Evolutionary conservation across 208 protist species (phyloP), one percentile per base, ranked within the genome.

Genomic region (Lotmaria passim): DNA sequence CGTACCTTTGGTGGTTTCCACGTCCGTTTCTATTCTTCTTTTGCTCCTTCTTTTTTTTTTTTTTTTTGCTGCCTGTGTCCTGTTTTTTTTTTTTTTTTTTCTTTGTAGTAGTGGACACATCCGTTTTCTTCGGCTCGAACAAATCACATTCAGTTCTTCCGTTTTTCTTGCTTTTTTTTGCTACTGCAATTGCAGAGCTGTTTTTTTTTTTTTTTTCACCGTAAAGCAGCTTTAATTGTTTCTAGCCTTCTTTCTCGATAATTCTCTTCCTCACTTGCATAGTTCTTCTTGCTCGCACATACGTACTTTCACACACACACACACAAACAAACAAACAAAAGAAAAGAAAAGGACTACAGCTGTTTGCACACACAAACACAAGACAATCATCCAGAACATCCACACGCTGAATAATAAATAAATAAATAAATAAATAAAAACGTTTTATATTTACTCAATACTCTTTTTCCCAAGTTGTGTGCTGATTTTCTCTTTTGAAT

Each of bases 21-120:
- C 36, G 36, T 41, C 12, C 36, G 19, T 17, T 17, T 11, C 44
- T 21, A 48, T 21, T 48, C 15, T 48, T 48, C 19, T 21, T 23
- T 11, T 48, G 7, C 44, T 48, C 44, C 5, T 48, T 48, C n/a
- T 48, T 48, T 48, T 48, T 48, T 48, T 48, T 21, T 48, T 48
- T 17, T 48, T 48, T 41, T 7, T 21, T 48, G 19, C 44, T 48
- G 15, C 19, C 44, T 11, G 8, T 21, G 44, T 23, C 8, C 7
- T 48, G 7, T 48, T 48, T 48, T 48, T 21, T 17, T 48, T 21
- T 48, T 48, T 41, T 12, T 41, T 41, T 41, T 41, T 7, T 41
- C 7, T 41, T 12, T 41, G 7, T 12, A 41, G 7, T 41, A 12
- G 36, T 15, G 7, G 7, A 15, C 12, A 41, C 7, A 15, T 41